A percentile compares a stretch with the other conserved stretches of the same genome.
Evolutionary conservation across 2,329 filamentous ascomycete species (phyloP).

Genomic region (Furcasterigmium furcatum): DNA sequence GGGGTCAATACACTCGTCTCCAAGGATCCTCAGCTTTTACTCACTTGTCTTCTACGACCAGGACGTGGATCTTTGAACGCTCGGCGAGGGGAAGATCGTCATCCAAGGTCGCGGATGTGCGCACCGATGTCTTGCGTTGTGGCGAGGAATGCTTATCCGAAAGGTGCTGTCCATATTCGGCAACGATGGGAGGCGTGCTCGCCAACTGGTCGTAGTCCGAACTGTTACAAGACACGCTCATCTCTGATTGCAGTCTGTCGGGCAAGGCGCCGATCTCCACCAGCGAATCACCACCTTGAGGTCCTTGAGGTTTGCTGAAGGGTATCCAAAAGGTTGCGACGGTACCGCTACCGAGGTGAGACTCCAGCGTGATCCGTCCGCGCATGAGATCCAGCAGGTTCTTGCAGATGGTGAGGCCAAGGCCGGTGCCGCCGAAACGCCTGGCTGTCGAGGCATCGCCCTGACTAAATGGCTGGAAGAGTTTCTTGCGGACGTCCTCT

Average conservation of each 20-base stretch:
- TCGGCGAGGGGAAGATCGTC: constrained; percentile 52
- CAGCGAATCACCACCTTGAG: constrained; percentile 35
- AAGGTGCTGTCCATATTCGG: constrained; percentile 10
- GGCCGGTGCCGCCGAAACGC: constrained; percentile 74
- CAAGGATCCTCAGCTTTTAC: constrained; percentile 19
- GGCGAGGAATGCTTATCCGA: constrained; percentile 19
- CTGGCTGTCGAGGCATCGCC: constrained; percentile 77
- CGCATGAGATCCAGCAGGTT: constrained; percentile 78
- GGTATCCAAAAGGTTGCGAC: constrained; percentile 75
- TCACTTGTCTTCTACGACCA: constrained; percentile 81
- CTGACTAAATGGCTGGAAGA: constrained; percentile 81
- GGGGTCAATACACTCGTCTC: constrained; percentile 7
- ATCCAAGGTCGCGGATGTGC: constrained; percentile 33
- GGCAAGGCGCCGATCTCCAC: constrained; percentile 63
- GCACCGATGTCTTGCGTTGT: constrained; percentile 25
- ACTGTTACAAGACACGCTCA: constrained; percentile 63
- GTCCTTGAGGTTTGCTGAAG: constrained; percentile 65
- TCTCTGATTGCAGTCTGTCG: constrained; percentile 61
- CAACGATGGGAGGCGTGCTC: constrained; percentile 33
- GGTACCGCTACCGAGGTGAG: constrained; percentile 64
- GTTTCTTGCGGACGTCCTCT: constrained; percentile 66
- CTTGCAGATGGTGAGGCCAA: constrained; percentile 78
- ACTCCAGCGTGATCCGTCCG: constrained; percentile 69
- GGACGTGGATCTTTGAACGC: constrained; percentile 61
- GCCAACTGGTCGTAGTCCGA: constrained; percentile 56